phyloP scores from a whole-genome alignment of 2,329 filamentous ascomycete genomes.

The Fusarium stilboides region DNA sequence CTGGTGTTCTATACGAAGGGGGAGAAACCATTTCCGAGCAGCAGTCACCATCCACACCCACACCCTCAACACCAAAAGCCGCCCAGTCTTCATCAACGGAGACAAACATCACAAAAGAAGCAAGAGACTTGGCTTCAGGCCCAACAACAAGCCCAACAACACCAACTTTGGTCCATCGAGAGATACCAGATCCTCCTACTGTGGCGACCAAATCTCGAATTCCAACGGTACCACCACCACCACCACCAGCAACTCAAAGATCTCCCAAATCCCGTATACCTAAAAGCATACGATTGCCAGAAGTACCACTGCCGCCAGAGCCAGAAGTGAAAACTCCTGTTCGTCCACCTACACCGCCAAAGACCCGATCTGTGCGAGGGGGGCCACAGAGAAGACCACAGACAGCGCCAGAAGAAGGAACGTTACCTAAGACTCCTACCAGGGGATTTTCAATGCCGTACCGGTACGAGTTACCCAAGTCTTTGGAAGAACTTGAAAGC shows the following conservation, averaged over 20 bases:
- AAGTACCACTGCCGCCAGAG: conserved; percentile 36
- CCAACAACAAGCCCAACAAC: conserved; percentile 1
- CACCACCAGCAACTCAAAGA: conserved; percentile 4
- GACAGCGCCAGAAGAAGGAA: conserved; percentile 24
- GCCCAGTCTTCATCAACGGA: neutral
- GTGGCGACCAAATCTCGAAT: conserved; percentile 10
- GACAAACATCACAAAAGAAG: neutral
- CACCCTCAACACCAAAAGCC: conserved; percentile 3
- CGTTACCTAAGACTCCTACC: neutral
- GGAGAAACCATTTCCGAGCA: conserved; percentile 8
- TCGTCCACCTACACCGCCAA: conserved; percentile 40
- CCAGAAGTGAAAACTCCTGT: conserved; percentile 20
- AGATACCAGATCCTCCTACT: conserved; percentile 3
- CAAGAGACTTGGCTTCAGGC: neutral
- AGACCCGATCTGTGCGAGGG: conserved; percentile 21
- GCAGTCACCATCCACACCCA: conserved; percentile 7
- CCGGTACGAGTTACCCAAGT: conserved; percentile 16
- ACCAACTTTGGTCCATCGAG: conserved; percentile 13
- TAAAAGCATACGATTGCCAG: conserved; percentile 18
- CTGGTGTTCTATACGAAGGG: conserved; percentile 20
- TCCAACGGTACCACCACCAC: neutral
- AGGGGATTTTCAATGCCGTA: conserved; percentile 24
- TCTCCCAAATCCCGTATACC: conserved; percentile 26
- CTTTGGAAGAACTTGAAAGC: conserved; percentile 12
- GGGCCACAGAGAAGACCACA: conserved; percentile 17